These are phyloP conservation scores for Geranomyces michiganensis DNA, from an alignment of 192 early-diverging fungal genomes.

Conservation along the genomic window DNA sequence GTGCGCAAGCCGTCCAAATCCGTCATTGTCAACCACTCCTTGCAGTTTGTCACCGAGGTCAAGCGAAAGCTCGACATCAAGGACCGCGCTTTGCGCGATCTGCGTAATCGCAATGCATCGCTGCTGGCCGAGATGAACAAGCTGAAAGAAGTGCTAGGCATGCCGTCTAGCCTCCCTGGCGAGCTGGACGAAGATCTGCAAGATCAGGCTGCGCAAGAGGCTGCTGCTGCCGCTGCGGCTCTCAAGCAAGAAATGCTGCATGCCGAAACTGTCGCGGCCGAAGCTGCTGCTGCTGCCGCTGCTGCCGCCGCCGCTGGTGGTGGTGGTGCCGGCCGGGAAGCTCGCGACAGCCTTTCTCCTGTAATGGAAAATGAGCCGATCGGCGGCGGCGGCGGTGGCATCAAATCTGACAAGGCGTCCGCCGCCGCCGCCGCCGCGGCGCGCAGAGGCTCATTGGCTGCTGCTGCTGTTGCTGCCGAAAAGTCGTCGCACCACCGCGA, in stretches of 20 bases:
- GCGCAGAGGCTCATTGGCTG: not conserved
- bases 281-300: conserved; percentile 1
- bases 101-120: conserved; percentile 56
- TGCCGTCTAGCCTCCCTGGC: conserved; percentile 44
- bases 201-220: conserved; percentile 16
- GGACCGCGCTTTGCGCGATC: conserved; percentile 29
- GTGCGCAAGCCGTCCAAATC: conserved; percentile 81
- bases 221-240: conserved; percentile 2
- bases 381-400: too few species aligned
- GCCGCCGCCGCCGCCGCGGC: not conserved
- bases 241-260: conserved; percentile 5
- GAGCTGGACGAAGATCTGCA: conserved; percentile 28
- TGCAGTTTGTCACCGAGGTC: conserved; percentile 57
- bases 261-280: not conserved
- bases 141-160: conserved; percentile 58
- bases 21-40: conserved; percentile 76
- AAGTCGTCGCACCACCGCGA: too few species aligned
- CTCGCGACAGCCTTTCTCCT: too few species aligned
- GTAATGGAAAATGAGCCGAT: too few species aligned
- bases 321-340: not conserved
- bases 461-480: not conserved
- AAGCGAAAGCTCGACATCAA: conserved; percentile 34
- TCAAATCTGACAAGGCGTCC: too few species aligned
- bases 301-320: not conserved
- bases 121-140: conserved; percentile 67